Base-by-base conservation (phyloP, 2,329 filamentous ascomycete genomes). In the Diaporthe sp. region DNA sequence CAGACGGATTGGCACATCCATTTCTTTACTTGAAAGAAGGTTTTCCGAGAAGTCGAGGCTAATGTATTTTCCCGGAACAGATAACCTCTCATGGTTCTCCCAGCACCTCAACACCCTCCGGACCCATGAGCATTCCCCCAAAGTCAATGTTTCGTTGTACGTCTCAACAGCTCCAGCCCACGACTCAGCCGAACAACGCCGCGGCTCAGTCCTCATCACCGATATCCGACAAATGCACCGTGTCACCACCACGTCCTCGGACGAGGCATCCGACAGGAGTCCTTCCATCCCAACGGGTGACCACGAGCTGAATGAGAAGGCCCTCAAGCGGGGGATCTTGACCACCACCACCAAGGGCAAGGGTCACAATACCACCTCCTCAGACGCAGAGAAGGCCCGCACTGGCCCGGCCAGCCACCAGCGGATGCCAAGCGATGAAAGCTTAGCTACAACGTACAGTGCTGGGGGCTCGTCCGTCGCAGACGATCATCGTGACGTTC, bases 101-200 rank as follows among this genome's bases (percentile, higher is more conserved):
- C 80, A 85, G 28, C 84, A 87, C 58, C 80, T 87, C 9, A 78
- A 83, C n/a, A 79, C 81, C 49, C 80, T 87, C 17, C 81, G 82
- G 7, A 82, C 80, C 2, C 85, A 87, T 76, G 79, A 80, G 8
- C 83, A 85, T 75, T 83, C 85, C 0, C 81, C 82, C 1, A 83
- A 83, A 68, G 80, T 87, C 28, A 81, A 83, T 7, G 79, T 86
- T 6, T 83, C 82, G 37, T 78, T 87, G 22, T 85, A 86, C 76
- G 79, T 86, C 25, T 87, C 85, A 1, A 80, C 79, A 8, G 77
- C 78, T 2, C 71, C 61, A 6, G 53, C 67, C 17, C 62, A 74
- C 19, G 73, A 62, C 19, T 65, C 71, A 5, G 70, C 77, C 6
- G 74, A 73, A 5, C 51, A 73, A 49, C 31, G 72, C 73, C 39